These are phyloP conservation scores for Phytophthora aleatoria DNA, from an alignment of 352 stramenopile species.

Conservation along the genomic window DNA sequence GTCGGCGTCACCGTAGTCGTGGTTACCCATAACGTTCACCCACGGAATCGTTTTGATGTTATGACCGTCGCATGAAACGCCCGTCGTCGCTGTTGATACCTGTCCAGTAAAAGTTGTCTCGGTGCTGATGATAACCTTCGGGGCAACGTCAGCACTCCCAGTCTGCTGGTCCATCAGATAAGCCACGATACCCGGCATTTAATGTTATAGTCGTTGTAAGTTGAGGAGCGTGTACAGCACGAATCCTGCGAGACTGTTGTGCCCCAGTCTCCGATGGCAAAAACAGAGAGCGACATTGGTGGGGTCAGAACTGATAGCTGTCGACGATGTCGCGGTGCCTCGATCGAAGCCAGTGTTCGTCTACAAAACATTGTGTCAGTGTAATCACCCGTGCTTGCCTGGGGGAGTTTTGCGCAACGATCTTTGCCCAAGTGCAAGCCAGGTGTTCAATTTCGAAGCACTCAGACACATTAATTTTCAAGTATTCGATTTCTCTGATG, in stretches of 20 bases:
- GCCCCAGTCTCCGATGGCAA: conserved; percentile 77
- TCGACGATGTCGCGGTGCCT: too few species aligned
- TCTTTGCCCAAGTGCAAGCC: too few species aligned
- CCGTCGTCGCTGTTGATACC: conserved; percentile 52
- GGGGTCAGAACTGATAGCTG: conserved; percentile 22
- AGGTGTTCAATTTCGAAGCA: too few species aligned
- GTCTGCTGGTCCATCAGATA: conserved; percentile 63
- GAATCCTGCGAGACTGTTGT: conserved; percentile 63
- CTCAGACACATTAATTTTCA: too few species aligned
- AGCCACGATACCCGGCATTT: conserved; percentile 58
- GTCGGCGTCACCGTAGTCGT: conserved; percentile 62
- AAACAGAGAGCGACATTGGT: conserved; percentile 49
- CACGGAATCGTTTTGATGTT: conserved; percentile 55
- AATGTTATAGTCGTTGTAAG: conserved; percentile 61
- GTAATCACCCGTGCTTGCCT: too few species aligned
- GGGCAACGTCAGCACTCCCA: conserved; percentile 38
- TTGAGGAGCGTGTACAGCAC: conserved; percentile 61
- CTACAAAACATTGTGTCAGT: too few species aligned
- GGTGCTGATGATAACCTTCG: conserved; percentile 48
- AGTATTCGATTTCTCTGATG: too few species aligned
- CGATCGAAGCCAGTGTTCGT: too few species aligned
- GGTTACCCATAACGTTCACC: conserved; percentile 69
- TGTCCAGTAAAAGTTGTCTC: conserved; percentile 47
- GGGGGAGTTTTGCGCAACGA: too few species aligned
- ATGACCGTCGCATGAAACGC: conserved; percentile 38